These are phyloP conservation scores for Colletotrichum siamense DNA, from an alignment of 2,329 filamentous ascomycete species.

Conservation along the genomic window DNA sequence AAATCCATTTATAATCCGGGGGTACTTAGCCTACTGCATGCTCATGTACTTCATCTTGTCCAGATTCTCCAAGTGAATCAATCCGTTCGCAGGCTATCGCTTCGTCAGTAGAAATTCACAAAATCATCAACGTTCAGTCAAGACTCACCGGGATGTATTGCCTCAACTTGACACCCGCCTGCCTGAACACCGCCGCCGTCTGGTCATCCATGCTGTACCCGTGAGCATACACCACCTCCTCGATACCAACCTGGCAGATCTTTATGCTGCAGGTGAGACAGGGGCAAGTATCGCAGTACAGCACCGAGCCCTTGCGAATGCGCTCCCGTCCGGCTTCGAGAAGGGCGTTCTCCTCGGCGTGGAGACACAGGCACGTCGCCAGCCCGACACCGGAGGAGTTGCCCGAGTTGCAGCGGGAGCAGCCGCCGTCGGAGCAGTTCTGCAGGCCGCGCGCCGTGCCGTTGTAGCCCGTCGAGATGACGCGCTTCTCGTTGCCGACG, in stretches of 20 bases:
- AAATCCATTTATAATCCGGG: neutral
- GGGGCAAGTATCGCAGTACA: constrained; percentile 97
- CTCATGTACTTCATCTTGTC: constrained; percentile 49
- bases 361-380: constrained; percentile 91
- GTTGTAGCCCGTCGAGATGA: constrained; percentile 97
- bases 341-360: constrained; percentile 96
- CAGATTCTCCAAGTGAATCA: constrained; percentile 69
- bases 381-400: constrained; percentile 74
- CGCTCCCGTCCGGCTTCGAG: constrained; percentile 92
- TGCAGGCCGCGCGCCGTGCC: constrained; percentile 88
- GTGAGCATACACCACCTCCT: constrained; percentile 93
- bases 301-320: constrained; percentile 78
- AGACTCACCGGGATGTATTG: constrained; percentile 83
- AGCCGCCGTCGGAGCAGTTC: constrained; percentile 95
- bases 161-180: constrained; percentile 83
- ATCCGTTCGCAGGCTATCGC: constrained; percentile 64
- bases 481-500: constrained; percentile 78
- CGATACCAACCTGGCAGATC: constrained; percentile 95
- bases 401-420: constrained; percentile 82
- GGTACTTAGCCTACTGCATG: neutral
- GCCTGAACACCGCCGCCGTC: constrained; percentile 80
- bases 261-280: constrained; percentile 99
- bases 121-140: neutral
- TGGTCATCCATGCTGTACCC: constrained; percentile 93
- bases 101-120: constrained; percentile 23